Evolutionary conservation across 139 green algal species (phyloP).

Genomic region (Picochlorum sp.): DNA sequence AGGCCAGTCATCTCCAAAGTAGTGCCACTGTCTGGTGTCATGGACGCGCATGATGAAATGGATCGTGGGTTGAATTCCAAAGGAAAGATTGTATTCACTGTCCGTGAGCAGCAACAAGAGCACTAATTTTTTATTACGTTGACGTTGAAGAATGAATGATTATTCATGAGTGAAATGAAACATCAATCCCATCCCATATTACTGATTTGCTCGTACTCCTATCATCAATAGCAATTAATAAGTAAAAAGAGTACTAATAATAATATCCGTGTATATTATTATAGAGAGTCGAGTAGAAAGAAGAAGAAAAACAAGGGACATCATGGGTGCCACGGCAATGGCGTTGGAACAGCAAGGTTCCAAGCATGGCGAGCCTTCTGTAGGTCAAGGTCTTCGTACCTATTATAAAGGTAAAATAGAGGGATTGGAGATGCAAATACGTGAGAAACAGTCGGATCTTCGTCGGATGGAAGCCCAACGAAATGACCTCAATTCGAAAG

Average conservation of each 20-base stretch:
- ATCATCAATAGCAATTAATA: no score
- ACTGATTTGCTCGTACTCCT: no score
- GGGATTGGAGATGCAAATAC: conserved; percentile 80
- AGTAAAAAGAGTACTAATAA: no score
- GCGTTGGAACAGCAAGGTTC: not conserved
- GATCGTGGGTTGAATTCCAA: conserved; percentile 25
- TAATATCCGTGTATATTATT: no score
- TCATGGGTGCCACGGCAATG: not conserved
- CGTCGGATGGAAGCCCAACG: conserved; percentile 92
- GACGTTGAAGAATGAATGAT: no score
- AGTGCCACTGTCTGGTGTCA: conserved; percentile 24
- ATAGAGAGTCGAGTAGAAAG: no score
- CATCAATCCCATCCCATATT: no score
- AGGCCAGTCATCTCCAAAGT: conserved; percentile 19
- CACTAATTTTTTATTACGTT: no score
- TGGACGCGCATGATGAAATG: conserved; percentile 24
- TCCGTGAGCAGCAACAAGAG: not conserved
- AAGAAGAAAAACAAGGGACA: not conserved
- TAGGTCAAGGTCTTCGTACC: conserved; percentile 39
- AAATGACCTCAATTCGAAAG: conserved; percentile 96
- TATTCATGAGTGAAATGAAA: no score
- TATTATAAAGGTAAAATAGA: conserved; percentile 92
- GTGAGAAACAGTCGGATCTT: conserved; percentile 91
- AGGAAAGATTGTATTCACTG: conserved; percentile 31
- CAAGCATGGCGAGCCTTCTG: no score